These are phyloP conservation scores for Protomyces pachydermus DNA, from an alignment of 1,139 yeast species.

Conservation along the genomic window DNA sequence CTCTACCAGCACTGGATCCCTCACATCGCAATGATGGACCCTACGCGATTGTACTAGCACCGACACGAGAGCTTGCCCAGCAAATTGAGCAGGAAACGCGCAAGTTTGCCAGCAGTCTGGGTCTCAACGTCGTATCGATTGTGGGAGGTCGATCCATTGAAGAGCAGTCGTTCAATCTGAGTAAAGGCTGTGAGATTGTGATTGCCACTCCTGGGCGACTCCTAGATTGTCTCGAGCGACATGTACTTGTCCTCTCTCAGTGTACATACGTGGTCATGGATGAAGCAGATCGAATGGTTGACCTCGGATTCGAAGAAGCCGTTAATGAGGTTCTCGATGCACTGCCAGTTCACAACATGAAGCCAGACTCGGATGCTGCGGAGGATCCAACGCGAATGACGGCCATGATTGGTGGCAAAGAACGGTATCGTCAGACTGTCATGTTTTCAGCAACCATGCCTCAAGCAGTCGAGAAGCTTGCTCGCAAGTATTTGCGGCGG, in stretches of 20 bases:
- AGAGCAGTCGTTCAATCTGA: constrained; percentile 58
- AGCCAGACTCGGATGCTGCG: constrained; percentile 36
- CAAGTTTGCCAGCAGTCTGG: constrained; percentile 47
- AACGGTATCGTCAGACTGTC: constrained; percentile 51
- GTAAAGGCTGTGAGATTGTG: constrained; percentile 68
- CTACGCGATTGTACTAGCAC: constrained; percentile 67
- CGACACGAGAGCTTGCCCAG: constrained; percentile 88
- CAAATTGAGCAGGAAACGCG: constrained; percentile 69
- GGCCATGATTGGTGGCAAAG: constrained; percentile 32
- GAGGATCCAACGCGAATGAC: constrained; percentile 31
- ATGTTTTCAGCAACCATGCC: constrained; percentile 97
- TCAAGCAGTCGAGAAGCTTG: constrained; percentile 60
- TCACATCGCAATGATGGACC: constrained; percentile 54
- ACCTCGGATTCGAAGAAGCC: constrained; percentile 86
- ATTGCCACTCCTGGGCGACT: constrained; percentile 94
- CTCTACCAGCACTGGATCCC: constrained; percentile 44
- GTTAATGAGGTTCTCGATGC: constrained; percentile 54
- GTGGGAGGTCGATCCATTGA: constrained; percentile 90
- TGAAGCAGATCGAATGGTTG: constrained; percentile 94
- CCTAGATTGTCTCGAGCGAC: constrained; percentile 70
- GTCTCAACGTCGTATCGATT: constrained; percentile 56
- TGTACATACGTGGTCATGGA: constrained; percentile 73
- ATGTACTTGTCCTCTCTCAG: constrained; percentile 54
- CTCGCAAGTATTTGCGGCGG: constrained; percentile 53
- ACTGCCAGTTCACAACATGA: constrained; percentile 43